Evolutionary conservation across 2,329 filamentous ascomycete species (phyloP).

Genomic region (Clarireedia hainanense): DNA sequence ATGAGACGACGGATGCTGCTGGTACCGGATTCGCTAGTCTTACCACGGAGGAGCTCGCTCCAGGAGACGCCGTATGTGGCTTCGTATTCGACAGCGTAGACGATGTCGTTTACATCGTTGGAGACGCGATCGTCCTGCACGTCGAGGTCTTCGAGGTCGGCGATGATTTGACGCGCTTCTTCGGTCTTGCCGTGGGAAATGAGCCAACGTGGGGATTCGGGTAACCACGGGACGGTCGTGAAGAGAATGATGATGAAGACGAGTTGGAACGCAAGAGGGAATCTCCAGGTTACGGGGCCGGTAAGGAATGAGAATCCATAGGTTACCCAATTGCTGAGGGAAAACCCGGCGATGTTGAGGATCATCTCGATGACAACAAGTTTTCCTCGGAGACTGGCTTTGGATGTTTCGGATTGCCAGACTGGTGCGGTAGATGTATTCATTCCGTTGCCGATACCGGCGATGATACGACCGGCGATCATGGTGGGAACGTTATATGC

Average conservation of each 20-base stretch:
- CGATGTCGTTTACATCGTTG: constrained; percentile 41
- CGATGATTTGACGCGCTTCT: constrained; percentile 31
- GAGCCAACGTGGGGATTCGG: constrained; percentile 33
- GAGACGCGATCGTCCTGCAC: constrained; percentile 45
- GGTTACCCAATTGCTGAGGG: constrained; percentile 9
- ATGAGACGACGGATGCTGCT: constrained; percentile 57
- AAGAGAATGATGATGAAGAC: constrained; percentile 8
- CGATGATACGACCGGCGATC: constrained; percentile 59
- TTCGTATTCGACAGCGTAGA: constrained; percentile 7
- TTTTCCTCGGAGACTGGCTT: constrained; percentile 9
- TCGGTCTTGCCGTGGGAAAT: constrained; percentile 28
- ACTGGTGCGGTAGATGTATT: constrained; percentile 36
- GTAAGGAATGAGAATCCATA: constrained; percentile 10
- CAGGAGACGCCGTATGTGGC: constrained; percentile 3
- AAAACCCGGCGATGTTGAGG: constrained; percentile 9
- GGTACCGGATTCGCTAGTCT: not conserved
- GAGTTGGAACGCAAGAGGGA: constrained; percentile 11
- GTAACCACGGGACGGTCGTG: constrained; percentile 21
- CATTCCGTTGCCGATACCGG: constrained; percentile 66
- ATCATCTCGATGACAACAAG: constrained; percentile 11
- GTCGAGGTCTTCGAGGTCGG: constrained; percentile 19
- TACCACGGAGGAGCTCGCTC: constrained; percentile 4
- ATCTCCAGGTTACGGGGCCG: constrained; percentile 7
- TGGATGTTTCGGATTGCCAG: constrained; percentile 12
- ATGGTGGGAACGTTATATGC: constrained; percentile 45